Conservation (phyloP, 2,329 filamentous ascomycete genomes). For the Talaromyces pinophilus region DNA sequence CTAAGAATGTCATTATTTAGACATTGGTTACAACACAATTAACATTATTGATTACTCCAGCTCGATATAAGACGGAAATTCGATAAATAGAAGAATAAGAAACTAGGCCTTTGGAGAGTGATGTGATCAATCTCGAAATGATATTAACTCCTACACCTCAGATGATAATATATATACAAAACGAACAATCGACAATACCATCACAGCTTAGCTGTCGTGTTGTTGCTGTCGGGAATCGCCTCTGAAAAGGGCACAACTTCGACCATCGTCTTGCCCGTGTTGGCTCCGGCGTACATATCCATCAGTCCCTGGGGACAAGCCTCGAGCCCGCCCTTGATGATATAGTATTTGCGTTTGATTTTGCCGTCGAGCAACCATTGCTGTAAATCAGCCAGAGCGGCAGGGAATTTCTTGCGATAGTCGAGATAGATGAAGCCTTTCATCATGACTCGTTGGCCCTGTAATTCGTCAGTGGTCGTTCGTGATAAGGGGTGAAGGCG, state of each 20-base stretch:
- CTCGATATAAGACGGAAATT: background rate
- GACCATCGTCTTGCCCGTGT: conserved; percentile 66
- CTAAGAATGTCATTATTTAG: background rate
- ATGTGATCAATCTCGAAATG: background rate
- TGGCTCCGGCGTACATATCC: conserved; percentile 66
- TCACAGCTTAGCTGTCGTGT: conserved; percentile 44
- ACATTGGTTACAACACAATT: background rate
- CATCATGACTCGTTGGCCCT: conserved; percentile 53
- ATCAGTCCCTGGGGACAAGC: conserved; percentile 64
- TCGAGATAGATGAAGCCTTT: conserved; percentile 76
- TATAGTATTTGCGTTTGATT: conserved; percentile 69
- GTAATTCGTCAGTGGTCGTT: background rate
- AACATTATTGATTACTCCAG: background rate
- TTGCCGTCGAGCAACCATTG: conserved; percentile 72
- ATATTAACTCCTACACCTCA: background rate
- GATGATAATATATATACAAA: background rate
- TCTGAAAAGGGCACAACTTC: conserved; percentile 43
- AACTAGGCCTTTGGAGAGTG: background rate
- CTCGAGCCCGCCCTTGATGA: conserved; percentile 68
- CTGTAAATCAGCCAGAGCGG: conserved; percentile 62
- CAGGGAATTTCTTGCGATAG: conserved; percentile 58
- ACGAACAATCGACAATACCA: background rate
- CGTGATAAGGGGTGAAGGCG: background rate
- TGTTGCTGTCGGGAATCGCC: conserved; percentile 32
- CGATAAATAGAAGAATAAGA: background rate